These are phyloP conservation scores for Suillus luteus DNA, from an alignment of 768 basidiomycete species.

Conservation along the genomic window DNA sequence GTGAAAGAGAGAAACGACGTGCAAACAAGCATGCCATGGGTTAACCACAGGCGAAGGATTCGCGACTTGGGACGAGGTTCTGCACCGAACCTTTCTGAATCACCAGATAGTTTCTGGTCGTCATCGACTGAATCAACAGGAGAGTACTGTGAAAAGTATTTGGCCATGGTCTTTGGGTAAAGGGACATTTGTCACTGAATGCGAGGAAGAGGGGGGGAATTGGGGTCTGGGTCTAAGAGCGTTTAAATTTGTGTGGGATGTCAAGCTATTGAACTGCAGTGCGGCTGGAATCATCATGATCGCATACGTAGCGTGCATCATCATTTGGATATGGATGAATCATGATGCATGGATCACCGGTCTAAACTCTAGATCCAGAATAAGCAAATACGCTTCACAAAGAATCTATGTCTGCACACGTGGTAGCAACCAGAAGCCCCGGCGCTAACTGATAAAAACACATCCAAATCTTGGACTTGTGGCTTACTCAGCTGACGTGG, in stretches of 20 bases:
- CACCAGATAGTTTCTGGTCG: slow-evolving; percentile 2
- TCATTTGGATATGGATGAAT: no score
- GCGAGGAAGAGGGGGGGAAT: not conserved
- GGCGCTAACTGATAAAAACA: no score
- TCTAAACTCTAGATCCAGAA: no score
- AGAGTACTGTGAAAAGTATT: slow-evolving; percentile 4
- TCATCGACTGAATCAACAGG: not conserved
- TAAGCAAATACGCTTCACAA: no score
- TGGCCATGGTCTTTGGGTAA: not conserved
- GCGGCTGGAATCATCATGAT: no score
- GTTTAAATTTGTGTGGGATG: not conserved
- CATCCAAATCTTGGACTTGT: no score
- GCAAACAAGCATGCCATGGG: slow-evolving; percentile 4
- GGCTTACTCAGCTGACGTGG: no score
- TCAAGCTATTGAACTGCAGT: not conserved
- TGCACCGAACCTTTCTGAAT: not conserved
- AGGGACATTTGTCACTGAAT: not conserved
- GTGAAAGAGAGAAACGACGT: slow-evolving; percentile 9
- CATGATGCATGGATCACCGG: no score
- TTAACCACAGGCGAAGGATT: slow-evolving; percentile 10
- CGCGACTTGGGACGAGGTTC: not conserved
- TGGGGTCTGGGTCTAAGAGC: not conserved
- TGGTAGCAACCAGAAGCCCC: no score
- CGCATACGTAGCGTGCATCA: no score
- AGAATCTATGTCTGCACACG: no score